Evolutionary conservation across 1,284 basidiomycete species (phyloP).

Genomic region (Leccinum solheimii): DNA sequence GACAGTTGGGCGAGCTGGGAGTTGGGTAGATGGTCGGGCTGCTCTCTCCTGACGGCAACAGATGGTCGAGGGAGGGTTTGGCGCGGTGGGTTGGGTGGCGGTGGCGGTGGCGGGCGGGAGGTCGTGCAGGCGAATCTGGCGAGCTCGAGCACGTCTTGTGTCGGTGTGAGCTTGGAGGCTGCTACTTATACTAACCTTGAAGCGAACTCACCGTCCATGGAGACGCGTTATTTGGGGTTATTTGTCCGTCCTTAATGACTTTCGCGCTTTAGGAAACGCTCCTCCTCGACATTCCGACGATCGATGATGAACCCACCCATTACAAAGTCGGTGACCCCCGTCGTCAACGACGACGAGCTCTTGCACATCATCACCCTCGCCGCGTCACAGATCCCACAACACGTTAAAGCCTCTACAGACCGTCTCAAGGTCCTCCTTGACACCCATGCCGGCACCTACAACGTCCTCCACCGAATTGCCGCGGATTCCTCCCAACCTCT

Average conservation of each 20-base stretch:
- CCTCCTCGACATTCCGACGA: slow-evolving; percentile 17
- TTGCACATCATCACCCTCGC: slow-evolving; percentile 63
- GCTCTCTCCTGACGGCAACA: not conserved
- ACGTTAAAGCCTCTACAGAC: slow-evolving; percentile 57
- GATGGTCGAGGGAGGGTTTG: slow-evolving; percentile 4
- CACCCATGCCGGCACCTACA: slow-evolving; percentile 60
- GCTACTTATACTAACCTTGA: too few species aligned
- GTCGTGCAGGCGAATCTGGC: slow-evolving; percentile 38
- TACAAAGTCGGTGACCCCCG: slow-evolving; percentile 31
- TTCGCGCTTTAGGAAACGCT: slow-evolving; percentile 1
- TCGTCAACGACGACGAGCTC: slow-evolving; percentile 56
- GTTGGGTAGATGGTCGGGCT: slow-evolving; percentile 42
- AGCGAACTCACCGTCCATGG: slow-evolving; percentile 16
- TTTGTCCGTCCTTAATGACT: slow-evolving; percentile 22
- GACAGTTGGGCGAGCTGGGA: slow-evolving; percentile 47
- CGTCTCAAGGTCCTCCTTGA: slow-evolving; percentile 67
- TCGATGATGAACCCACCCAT: slow-evolving; percentile 21
- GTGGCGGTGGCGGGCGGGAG: not conserved
- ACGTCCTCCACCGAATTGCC: slow-evolving; percentile 72
- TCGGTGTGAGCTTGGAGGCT: not conserved
- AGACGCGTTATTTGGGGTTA: slow-evolving; percentile 35
- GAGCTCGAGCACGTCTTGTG: slow-evolving; percentile 16
- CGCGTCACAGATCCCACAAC: slow-evolving; percentile 67
- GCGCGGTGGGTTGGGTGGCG: not conserved
- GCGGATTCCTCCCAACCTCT: slow-evolving; percentile 56